phyloP scores from a whole-genome alignment of 2,329 filamentous ascomycete genomes.

The Aspergillus alliaceus region DNA sequence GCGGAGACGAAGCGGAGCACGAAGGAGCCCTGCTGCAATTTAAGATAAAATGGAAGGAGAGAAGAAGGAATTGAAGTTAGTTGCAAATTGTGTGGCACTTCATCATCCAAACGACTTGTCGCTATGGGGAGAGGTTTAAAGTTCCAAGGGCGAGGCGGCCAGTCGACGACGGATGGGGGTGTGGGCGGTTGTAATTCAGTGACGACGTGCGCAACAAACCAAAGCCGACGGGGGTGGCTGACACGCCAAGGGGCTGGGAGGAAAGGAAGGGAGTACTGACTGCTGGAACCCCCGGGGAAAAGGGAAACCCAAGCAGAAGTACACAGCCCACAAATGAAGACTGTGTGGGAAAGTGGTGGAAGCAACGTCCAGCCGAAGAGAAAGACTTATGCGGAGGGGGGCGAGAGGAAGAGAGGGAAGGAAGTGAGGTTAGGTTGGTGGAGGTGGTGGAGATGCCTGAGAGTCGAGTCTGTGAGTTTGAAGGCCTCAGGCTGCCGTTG shows the following conservation, averaged over 20 bases:
- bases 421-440: constrained; percentile 9
- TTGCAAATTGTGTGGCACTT: constrained; percentile 17
- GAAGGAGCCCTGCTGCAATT: constrained; percentile 18
- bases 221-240: constrained; percentile 15
- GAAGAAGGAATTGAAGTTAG: constrained; percentile 23
- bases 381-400: constrained; percentile 11
- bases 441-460: constrained; percentile 13
- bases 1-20: constrained; percentile 17
- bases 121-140: constrained; percentile 15
- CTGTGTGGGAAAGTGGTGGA: background rate
- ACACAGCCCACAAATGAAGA: constrained; percentile 7
- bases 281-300: constrained; percentile 18
- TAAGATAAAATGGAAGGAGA: constrained; percentile 11
- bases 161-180: constrained; percentile 2
- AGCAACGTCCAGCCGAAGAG: constrained; percentile 6
- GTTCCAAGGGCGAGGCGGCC: constrained; percentile 3
- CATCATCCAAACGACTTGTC: constrained; percentile 24
- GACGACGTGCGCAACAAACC: constrained; percentile 14
- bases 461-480: constrained; percentile 6
- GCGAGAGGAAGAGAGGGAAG: constrained; percentile 9
- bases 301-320: constrained; percentile 18
- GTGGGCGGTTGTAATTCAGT: constrained; percentile 23
- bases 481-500: constrained; percentile 21
- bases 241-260: constrained; percentile 16
- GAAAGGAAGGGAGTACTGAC: constrained; percentile 8